A percentile compares a stretch with the other conserved stretches of the same genome.
Evolutionary conservation across 148 eudicot species (phyloP).

Genomic region (Vaccinium darrowii): DNA sequence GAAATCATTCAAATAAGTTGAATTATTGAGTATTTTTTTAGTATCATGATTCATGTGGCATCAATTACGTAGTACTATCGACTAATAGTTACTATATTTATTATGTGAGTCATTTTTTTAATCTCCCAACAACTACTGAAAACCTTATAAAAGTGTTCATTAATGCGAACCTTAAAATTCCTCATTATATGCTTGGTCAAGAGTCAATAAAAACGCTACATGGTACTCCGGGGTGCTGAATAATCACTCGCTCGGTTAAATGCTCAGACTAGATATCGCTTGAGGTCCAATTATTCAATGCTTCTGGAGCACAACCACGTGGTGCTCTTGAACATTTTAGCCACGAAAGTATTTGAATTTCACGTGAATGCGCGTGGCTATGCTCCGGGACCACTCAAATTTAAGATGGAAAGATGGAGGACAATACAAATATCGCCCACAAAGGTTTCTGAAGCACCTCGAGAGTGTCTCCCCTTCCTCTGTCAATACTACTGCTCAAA

Average conservation of each 20-base stretch:
- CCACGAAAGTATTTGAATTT: too few species aligned
- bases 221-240: not conserved
- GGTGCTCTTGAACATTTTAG: too few species aligned
- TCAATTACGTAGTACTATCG: not conserved
- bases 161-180: not conserved
- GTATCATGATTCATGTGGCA: too few species aligned
- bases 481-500: too few species aligned
- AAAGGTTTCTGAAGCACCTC: not conserved
- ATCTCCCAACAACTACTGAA: not conserved
- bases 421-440: not conserved
- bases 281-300: too few species aligned
- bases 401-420: not conserved
- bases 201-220: not conserved
- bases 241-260: not conserved
- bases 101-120: not conserved
- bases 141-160: not conserved
- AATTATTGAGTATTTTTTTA: too few species aligned
- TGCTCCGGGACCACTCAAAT: too few species aligned
- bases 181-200: not conserved
- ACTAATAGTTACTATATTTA: not conserved
- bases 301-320: too few species aligned
- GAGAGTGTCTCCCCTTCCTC: too few species aligned
- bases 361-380: too few species aligned
- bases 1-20: too few species aligned
- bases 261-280: too few species aligned